Evolutionary conservation across 2,329 filamentous ascomycete species (phyloP).

Genomic region (Botrytis paeoniae): DNA sequence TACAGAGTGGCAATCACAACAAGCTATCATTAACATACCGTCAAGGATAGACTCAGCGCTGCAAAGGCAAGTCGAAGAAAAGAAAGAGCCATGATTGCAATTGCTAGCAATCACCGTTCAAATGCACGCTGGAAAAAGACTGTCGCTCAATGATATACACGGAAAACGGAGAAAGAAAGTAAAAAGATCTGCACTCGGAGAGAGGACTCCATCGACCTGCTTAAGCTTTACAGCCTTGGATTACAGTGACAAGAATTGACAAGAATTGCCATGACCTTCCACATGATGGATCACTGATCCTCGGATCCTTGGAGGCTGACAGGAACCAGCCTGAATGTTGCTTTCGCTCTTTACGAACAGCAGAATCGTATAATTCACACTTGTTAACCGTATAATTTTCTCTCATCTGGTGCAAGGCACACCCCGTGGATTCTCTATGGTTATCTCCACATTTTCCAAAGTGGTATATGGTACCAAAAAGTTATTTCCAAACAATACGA

Average conservation of each 20-base stretch:
- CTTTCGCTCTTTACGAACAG: neutral
- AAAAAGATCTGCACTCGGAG: neutral
- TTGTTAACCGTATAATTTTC: neutral
- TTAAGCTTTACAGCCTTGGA: constrained; percentile 4
- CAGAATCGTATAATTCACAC: constrained; percentile 10
- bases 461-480: constrained; percentile 5
- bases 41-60: neutral
- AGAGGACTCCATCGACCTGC: neutral
- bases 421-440: neutral
- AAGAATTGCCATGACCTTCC: constrained; percentile 5
- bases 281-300: constrained; percentile 3
- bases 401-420: neutral
- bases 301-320: constrained; percentile 15
- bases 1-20: neutral
- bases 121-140: neutral
- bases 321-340: constrained; percentile 1
- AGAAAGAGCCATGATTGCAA: constrained; percentile 8
- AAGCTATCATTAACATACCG: constrained; percentile 10
- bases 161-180: neutral
- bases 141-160: constrained; percentile 13
- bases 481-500: constrained; percentile 1
- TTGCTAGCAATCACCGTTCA: neutral
- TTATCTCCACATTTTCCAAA: constrained; percentile 12
- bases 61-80: neutral
- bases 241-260: constrained; percentile 9